These are phyloP conservation scores for Talaromyces adpressus DNA, from an alignment of 495 filamentous ascomycete genomes.

Conservation along the genomic window DNA sequence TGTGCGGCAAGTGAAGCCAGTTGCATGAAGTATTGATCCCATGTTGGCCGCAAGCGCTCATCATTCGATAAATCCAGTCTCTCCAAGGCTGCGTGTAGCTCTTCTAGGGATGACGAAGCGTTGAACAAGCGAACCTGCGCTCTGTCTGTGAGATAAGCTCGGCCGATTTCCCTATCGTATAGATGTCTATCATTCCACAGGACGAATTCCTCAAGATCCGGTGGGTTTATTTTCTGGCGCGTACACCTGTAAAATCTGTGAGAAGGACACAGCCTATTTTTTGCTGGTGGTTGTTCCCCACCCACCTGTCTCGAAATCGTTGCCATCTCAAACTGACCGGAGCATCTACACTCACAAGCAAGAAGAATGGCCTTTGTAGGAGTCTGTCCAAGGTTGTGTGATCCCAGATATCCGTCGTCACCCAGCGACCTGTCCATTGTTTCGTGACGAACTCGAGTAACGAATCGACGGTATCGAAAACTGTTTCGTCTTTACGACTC, in stretches of 20 bases:
- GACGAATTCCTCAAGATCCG: conserved; percentile 73
- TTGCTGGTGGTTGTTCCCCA: not conserved
- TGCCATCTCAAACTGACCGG: conserved; percentile 77
- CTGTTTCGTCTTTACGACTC: conserved; percentile 16
- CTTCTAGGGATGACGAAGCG: conserved; percentile 59
- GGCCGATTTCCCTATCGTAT: conserved; percentile 58
- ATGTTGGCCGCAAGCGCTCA: conserved; percentile 78
- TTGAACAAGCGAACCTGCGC: conserved; percentile 84
- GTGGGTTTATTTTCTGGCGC: conserved; percentile 31
- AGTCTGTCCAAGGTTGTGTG: conserved; percentile 63
- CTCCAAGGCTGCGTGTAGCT: conserved; percentile 60
- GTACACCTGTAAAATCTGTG: conserved; percentile 28
- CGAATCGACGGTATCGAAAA: conserved; percentile 51
- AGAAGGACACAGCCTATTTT: not conserved
- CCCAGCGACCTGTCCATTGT: conserved; percentile 73
- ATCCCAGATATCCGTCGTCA: conserved; percentile 73
- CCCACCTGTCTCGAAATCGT: conserved; percentile 54
- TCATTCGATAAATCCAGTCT: conserved; percentile 68
- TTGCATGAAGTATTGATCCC: conserved; percentile 98
- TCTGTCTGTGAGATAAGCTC: conserved; percentile 65
- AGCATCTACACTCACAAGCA: conserved; percentile 86
- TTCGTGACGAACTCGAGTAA: conserved; percentile 82
- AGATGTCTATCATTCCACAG: conserved; percentile 67
- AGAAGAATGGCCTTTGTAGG: conserved; percentile 77
- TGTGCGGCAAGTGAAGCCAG: conserved; percentile 86